These are phyloP conservation scores for Tolypocladium tundrense DNA, from an alignment of 2,329 filamentous ascomycete genomes.

Conservation along the genomic window DNA sequence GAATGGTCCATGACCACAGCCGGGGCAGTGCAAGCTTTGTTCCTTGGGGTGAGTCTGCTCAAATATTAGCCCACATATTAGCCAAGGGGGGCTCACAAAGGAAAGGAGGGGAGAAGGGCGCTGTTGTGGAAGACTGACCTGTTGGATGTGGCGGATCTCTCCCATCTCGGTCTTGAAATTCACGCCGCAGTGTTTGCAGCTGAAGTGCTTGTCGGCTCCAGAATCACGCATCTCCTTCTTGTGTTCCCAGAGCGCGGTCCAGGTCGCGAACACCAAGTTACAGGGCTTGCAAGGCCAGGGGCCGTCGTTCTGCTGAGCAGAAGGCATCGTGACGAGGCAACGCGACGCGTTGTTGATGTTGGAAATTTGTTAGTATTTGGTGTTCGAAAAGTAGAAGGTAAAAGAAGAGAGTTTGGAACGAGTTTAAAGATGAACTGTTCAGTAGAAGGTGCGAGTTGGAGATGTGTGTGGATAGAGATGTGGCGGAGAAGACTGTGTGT, in stretches of 20 bases:
- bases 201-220: conserved; percentile 17
- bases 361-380: neutral
- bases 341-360: neutral
- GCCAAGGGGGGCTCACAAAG: neutral
- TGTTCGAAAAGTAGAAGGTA: neutral
- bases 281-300: conserved; percentile 19
- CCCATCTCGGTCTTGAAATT: conserved; percentile 23
- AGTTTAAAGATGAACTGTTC: neutral
- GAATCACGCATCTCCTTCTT: conserved; percentile 16
- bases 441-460: neutral
- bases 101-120: neutral
- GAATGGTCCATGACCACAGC: conserved; percentile 29
- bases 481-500: neutral
- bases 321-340: conserved; percentile 7
- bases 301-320: conserved; percentile 3
- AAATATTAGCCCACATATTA: neutral
- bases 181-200: conserved; percentile 26
- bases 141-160: conserved; percentile 22
- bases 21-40: conserved; percentile 35
- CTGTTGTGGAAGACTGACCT: conserved; percentile 14
- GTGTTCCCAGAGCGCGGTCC: conserved; percentile 16
- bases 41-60: conserved; percentile 11
- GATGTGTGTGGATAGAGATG: neutral
- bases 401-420: neutral
- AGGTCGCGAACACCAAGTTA: conserved; percentile 13